phyloP scores from a whole-genome alignment of 176 grass and related monocot genomes.

The Musa acuminata region DNA sequence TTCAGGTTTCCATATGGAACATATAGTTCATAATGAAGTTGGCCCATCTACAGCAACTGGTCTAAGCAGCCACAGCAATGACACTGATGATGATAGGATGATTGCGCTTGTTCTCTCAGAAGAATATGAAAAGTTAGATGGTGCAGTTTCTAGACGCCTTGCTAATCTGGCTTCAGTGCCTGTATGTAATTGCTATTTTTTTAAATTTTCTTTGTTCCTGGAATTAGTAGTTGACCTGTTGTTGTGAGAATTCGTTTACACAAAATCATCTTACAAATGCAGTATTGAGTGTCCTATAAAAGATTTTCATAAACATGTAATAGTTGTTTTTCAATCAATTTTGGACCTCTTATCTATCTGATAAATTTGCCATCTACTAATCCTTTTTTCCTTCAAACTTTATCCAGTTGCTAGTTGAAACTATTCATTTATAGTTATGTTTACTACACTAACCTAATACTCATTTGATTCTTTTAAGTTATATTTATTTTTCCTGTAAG shows the following conservation, averaged over 20 bases:
- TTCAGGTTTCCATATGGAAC: conserved; percentile 33
- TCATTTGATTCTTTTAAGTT: background rate
- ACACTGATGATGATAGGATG: conserved; percentile 80
- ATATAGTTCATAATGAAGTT: conserved; percentile 39
- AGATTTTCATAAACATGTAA: background rate
- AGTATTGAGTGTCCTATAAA: background rate
- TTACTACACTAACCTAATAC: too few species aligned
- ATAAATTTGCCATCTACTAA: background rate
- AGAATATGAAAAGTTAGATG: conserved; percentile 91
- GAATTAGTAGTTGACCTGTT: conserved; percentile 3
- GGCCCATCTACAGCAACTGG: conserved; percentile 71
- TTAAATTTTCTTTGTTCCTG: background rate
- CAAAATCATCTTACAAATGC: background rate
- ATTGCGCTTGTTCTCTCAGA: conserved; percentile 93
- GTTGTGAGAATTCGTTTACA: background rate
- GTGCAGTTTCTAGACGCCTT: conserved; percentile 80
- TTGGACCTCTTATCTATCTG: background rate
- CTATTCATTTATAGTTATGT: too few species aligned
- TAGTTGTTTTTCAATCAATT: background rate
- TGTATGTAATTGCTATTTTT: conserved; percentile 41
- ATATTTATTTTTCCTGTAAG: background rate
- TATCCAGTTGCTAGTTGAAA: too few species aligned
- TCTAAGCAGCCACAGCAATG: conserved; percentile 42
- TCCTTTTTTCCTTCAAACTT: too few species aligned
- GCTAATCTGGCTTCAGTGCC: conserved; percentile 74